A percentile compares a stretch with the other conserved stretches of the same genome.
Evolutionary conservation across 371 early-diverging fungal genomes (phyloP).

Genomic region (Mortierella sp.): DNA sequence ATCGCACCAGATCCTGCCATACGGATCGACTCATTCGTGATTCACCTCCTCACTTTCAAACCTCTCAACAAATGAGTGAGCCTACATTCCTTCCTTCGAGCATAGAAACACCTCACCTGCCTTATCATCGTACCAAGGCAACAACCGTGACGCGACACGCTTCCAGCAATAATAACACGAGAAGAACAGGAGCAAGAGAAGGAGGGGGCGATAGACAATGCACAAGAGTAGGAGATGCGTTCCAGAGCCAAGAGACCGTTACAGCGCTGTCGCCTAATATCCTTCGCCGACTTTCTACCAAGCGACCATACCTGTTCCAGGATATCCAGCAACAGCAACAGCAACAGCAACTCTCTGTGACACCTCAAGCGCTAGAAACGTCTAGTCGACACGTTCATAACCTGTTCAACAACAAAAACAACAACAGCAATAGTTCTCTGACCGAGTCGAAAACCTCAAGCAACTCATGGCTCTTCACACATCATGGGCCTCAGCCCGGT

Average conservation of each 20-base stretch:
- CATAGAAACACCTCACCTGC: not conserved
- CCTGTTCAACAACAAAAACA: not conserved
- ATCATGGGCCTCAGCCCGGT: not conserved
- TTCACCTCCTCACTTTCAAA: not conserved
- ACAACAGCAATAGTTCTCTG: not conserved
- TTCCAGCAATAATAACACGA: not conserved
- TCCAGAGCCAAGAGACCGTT: not conserved
- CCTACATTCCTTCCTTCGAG: not conserved
- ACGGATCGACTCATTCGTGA: not conserved
- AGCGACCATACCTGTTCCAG: not conserved
- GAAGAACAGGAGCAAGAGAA: not conserved
- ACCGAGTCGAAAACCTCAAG: not conserved
- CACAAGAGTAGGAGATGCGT: not conserved
- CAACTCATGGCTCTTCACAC: not conserved
- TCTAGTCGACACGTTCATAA: not conserved
- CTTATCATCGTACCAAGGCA: not conserved
- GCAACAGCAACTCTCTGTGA: not conserved
- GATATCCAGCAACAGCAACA: not conserved
- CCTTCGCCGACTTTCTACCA: not conserved
- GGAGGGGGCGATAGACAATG: not conserved
- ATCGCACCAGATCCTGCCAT: slow-evolving; percentile 1
- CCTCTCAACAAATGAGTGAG: not conserved
- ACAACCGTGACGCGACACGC: not conserved
- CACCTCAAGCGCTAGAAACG: not conserved
- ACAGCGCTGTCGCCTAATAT: not conserved